Evolutionary conservation across 805 yeast species (phyloP).

Genomic region (Suhomyces kilbournensis): DNA sequence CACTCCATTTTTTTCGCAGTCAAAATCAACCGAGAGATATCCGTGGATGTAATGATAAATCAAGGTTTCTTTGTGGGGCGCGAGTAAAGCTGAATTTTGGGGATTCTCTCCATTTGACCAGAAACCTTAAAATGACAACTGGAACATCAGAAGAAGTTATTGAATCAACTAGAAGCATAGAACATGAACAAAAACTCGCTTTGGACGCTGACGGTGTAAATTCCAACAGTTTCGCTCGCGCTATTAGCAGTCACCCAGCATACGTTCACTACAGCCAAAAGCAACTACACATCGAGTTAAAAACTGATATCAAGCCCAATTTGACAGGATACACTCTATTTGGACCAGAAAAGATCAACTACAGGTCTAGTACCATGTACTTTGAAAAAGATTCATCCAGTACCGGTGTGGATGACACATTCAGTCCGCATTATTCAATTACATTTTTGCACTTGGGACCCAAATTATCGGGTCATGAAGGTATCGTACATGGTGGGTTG

Average conservation of each 20-base stretch:
- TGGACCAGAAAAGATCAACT: conserved; percentile 34
- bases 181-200: neutral
- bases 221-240: neutral
- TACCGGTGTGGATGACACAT: conserved; percentile 11
- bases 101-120: neutral
- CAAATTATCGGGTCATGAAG: conserved; percentile 37
- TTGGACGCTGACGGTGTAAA: neutral
- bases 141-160: neutral
- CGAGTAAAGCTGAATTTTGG: neutral
- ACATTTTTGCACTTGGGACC: conserved; percentile 41
- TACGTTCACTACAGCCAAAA: neutral
- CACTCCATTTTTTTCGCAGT: neutral
- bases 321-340: conserved; percentile 35
- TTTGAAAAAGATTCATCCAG: conserved; percentile 12
- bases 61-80: neutral
- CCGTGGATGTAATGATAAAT: neutral
- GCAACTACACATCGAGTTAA: neutral
- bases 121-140: neutral
- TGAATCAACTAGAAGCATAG: neutral
- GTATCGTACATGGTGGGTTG: conserved; percentile 44
- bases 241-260: conserved; percentile 1
- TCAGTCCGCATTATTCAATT: conserved; percentile 17
- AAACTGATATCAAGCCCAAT: conserved; percentile 32
- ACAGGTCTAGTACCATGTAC: conserved; percentile 31
- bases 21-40: neutral